Conservation (phyloP, 768 basidiomycete species). For the Phylloporus rhodoxanthus region DNA sequence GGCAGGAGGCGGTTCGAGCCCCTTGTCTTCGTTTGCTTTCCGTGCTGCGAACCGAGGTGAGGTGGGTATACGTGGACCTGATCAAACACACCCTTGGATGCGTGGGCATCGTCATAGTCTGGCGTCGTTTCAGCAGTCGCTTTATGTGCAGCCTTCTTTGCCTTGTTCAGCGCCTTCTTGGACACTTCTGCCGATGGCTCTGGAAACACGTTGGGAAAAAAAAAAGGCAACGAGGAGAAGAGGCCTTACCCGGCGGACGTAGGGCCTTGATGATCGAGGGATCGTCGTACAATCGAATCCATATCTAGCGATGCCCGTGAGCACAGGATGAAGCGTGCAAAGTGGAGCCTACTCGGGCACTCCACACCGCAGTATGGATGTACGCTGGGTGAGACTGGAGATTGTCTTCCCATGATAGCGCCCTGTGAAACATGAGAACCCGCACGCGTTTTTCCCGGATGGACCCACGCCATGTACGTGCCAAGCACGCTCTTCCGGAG, state of each 20-base stretch:
- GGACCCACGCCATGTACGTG: conserved; percentile 74
- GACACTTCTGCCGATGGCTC: conserved; percentile 31
- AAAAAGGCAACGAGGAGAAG: conserved; percentile 23
- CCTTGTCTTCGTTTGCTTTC: conserved; percentile 56
- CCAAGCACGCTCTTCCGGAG: conserved; percentile 83
- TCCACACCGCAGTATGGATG: conserved; percentile 63
- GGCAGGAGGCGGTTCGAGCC: conserved; percentile 46
- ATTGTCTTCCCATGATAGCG: conserved; percentile 77
- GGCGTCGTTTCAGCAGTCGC: conserved; percentile 43
- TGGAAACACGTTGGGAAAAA: conserved; percentile 2
- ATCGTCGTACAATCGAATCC: conserved; percentile 63
- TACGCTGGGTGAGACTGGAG: conserved; percentile 76
- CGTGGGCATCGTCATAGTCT: conserved; percentile 33
- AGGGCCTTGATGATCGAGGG: conserved; percentile 48
- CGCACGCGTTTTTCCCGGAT: not conserved
- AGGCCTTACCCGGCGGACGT: conserved; percentile 33
- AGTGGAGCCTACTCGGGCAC: conserved; percentile 49
- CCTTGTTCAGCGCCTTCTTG: conserved; percentile 83
- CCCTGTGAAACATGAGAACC: conserved; percentile 35
- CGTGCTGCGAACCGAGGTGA: conserved; percentile 20
- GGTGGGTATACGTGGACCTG: conserved; percentile 9
- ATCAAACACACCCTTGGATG: conserved; percentile 57
- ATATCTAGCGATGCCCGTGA: conserved; percentile 49
- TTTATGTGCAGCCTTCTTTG: conserved; percentile 69
- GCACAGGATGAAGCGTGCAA: conserved; percentile 8